Conservation (phyloP, 1,284 basidiomycete species). For the Fomitopsis schrenkii region DNA sequence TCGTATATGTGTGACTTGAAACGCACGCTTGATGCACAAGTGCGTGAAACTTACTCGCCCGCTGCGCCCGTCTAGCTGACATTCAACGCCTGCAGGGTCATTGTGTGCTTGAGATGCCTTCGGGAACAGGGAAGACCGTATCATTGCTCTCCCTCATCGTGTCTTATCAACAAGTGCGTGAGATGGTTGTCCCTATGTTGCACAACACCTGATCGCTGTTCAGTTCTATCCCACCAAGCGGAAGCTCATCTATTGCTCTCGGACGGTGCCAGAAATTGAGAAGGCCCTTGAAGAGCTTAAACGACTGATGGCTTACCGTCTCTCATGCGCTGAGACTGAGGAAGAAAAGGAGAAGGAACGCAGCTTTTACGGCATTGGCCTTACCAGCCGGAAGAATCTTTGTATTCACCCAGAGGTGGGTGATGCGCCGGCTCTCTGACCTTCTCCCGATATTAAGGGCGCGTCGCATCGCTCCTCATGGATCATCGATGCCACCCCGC, state of each 20-base stretch:
- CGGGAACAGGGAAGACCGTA: slow-evolving; percentile 98
- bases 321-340: slow-evolving; percentile 62
- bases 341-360: slow-evolving; percentile 79
- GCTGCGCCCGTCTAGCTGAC: neutral
- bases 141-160: slow-evolving; percentile 95
- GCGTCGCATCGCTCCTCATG: neutral
- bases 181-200: neutral
- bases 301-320: slow-evolving; percentile 89
- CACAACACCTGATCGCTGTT: neutral
- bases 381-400: slow-evolving; percentile 95
- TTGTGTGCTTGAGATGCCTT: slow-evolving; percentile 99
- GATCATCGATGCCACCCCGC: neutral
- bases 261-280: slow-evolving; percentile 99
- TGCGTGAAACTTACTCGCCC: slow-evolving; percentile 21
- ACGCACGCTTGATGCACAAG: slow-evolving; percentile 89
- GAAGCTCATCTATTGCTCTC: slow-evolving; percentile 98
- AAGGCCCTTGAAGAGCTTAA: slow-evolving; percentile 97
- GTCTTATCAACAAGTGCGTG: slow-evolving; percentile 88
- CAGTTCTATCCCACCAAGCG: slow-evolving; percentile 90
- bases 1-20: slow-evolving; percentile 99
- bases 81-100: slow-evolving; percentile 65
- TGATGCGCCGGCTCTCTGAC: slow-evolving; percentile 7
- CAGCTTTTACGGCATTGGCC: slow-evolving; percentile 84
- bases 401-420: slow-evolving; percentile 93
- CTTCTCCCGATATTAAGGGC: neutral